Percentiles rank a stretch among this genome's conserved stretches.
Evolutionary conservation across 176 grass and related monocot genomes (phyloP).

Genomic region (Hordeum vulgare): MorexV3_pseudomolecules_assembly NC_058520.1:575025970-575026469

Average conservation of each 20-base stretch:
- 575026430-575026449: background rate
- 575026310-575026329: background rate
- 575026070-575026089: slow-evolving; percentile 10
- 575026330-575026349: background rate
- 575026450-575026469: background rate
- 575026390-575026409: slow-evolving; percentile 23
- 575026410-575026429: slow-evolving; percentile 1
- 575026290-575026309: background rate
- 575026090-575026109: background rate
- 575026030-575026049: background rate
- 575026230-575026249: background rate
- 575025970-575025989: background rate
- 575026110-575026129: background rate
- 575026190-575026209: slow-evolving; percentile 24
- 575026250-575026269: background rate
- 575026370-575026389: slow-evolving; percentile 22
- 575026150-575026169: background rate
- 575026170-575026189: slow-evolving; percentile 25
- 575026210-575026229: slow-evolving; percentile 5
- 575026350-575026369: background rate
- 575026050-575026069: background rate
- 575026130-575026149: slow-evolving; percentile 10
- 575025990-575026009: slow-evolving; percentile 8
- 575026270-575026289: background rate
- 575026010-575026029: background rate